Evolutionary conservation across 148 eudicot species (phyloP), one percentile per base, ranked within the genome.

Genomic region (Rheum nobile): DNA sequence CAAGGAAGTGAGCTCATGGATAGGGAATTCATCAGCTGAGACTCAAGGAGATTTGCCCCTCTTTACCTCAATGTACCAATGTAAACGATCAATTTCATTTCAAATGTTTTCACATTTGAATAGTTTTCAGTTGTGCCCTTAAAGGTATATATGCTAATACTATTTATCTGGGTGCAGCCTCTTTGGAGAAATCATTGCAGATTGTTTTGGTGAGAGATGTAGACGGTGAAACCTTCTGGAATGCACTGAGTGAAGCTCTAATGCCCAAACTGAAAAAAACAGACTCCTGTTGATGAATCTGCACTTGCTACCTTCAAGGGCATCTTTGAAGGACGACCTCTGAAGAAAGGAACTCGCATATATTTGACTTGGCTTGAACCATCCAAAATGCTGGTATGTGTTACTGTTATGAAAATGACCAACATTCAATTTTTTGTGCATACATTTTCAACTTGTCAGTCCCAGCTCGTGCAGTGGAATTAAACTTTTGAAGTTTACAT

Each of bases 221-320:
- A 26, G 97, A 90, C 84, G 98, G 97, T 0, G 90, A 95, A 82
- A 91, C 96, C 35, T 95, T 95, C 77, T 95, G 98, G 98, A 96
- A 88, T 82, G 97, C 98, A 57, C 83, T 95, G 81, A 87, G 90
- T 73, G 97, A 88, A 70, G 97, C 97, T 69, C 82, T 95, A 50
- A 88, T 92, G 47, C 90, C 97, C 44, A 85, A 93, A 82, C 77
- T 95, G 42, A 87, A 73, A 72, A n/a, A 72, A 86, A 28, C 89
- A 89, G 2, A 71, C 84, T 85, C 80, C 87, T 52, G 79, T 39
- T 72, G 96, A 89, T 84, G 77, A 88, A 67, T 61, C 87, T 48
- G 93, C 93, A 52, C 86, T 95, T 47, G 83, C 89, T 16, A 86
- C 87, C 42, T 91, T 95, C 67, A 89, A 86, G 48, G 76, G 77